Base-by-base conservation (phyloP, 208 protist genomes). In the Leptomonas seymouri region DNA sequence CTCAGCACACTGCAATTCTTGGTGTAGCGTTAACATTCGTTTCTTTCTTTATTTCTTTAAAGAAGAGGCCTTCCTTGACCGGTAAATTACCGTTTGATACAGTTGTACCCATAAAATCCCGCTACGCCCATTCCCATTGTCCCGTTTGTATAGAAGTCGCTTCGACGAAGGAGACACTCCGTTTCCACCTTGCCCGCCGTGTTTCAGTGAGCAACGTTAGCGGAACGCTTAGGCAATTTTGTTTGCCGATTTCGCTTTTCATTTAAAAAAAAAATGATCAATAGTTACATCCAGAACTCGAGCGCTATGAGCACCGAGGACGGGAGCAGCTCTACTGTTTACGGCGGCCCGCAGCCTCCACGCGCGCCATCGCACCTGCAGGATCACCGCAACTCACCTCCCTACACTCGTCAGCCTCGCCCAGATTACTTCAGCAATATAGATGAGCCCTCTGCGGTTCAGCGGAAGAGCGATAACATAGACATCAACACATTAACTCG, bases 241-340 rank as follows among this genome's bases (percentile, higher is more conserved):
- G n/a, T n/a, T n/a, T n/a, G n/a, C n/a, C n/a, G n/a, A n/a, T 36
- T 6, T 28, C 48, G 23, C 14, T 56, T 56, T 18, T 28, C 7
- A n/a, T 30, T 2, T 2, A 30, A 39, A 46, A 2, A 61, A 16
- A 45, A 3, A 16, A 76, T 76, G 71, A 76, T 76, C n/a, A 48
- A 76, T 56, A 76, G 71, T 31, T 61, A 76, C 57, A 34, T 53
- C 28, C 63, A 65, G 15, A 76, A 57, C 59, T 59, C 62, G 3
- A 76, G 71, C 11, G n/a, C 50, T 31, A 28, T 61, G 48, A 76
- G 71, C 71, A 71, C 63, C 9, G 71, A 76, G 49, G 71, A 76
- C n/a, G 71, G 63, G 30, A 71, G 71, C 27, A 55, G 63, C 64
- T 76, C 71, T 14, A 66, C 64, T 7, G 41, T 64, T 3, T 63